Base-by-base conservation (phyloP, 441 rosid species). In the Populus trichocarpa region DNA sequence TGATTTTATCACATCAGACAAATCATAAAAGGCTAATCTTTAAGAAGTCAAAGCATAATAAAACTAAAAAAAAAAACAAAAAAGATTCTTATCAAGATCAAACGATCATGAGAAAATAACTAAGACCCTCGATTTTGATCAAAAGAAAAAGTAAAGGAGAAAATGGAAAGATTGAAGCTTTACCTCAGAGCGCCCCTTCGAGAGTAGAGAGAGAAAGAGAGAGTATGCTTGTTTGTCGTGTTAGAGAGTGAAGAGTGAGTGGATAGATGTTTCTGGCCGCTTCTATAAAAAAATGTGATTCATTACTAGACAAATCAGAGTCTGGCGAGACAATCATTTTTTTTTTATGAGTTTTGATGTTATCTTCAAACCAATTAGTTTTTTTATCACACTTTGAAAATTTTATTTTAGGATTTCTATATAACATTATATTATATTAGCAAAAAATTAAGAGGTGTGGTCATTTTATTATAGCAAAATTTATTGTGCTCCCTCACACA, bases 111-210 rank as follows among this genome's bases (percentile, higher is more conserved):
- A 61, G 25, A 23, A 22, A 8, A 61, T 1, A 22, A 10, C 26
- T 3, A 61, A 22, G 2, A 61, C 26, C 66, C 28, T 61, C 2
- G 26, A 61, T 22, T 61, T 12, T 26, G 8, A 75, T 40, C 71
- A 67, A 53, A 82, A 33, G 16, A 67, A 4, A 72, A 23, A 23
- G 0, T 0, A 3, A 36, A 78, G 71, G 30, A 59, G 28, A 36
- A 33, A 59, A 53, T 14, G 71, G 16, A 16, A 18, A 42, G 73
- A 33, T 20, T 23, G 13, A 69, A 11, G 57, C 9, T 28, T 11
- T 76, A 88, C 90, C 90, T 86, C 89, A 84, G 90, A 72, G 23
- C 89, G 78, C 92, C 92, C 90, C 89, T 65, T 65, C 8, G 28
- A 36, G 23, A 69, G 50, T 40, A 11, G 33, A 36, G 73, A 46